Evolutionary conservation across 768 basidiomycete species (phyloP).

Genomic region (Mrakia frigida): DNA sequence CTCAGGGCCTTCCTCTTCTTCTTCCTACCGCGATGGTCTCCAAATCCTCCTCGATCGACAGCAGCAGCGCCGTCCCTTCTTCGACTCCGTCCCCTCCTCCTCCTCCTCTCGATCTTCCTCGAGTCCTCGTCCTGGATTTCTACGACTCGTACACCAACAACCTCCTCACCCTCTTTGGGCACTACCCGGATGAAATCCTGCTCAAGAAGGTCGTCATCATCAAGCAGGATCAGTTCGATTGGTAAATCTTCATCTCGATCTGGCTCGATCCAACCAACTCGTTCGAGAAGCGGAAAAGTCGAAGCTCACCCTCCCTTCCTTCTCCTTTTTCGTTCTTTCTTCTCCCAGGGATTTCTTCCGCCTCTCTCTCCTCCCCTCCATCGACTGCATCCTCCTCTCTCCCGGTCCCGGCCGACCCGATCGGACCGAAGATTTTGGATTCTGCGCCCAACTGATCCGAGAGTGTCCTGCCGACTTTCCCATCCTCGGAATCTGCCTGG

Average conservation of each 20-base stretch:
- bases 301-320: not conserved
- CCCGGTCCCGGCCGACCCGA: slow-evolving; percentile 45
- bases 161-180: slow-evolving; percentile 44
- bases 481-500: slow-evolving; percentile 33
- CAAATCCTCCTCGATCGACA: not conserved
- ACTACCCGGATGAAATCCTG: slow-evolving; percentile 35
- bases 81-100: not conserved
- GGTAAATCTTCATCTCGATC: slow-evolving; percentile 33
- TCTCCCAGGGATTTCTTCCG: slow-evolving; percentile 40
- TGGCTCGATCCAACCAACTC: not conserved
- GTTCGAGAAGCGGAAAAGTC: not conserved
- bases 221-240: slow-evolving; percentile 41
- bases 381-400: slow-evolving; percentile 46
- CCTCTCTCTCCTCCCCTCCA: slow-evolving; percentile 36
- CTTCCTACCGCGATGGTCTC: not conserved
- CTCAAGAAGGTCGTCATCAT: slow-evolving; percentile 42
- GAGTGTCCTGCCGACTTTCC: slow-evolving; percentile 7
- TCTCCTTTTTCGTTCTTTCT: not conserved
- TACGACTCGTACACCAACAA: slow-evolving; percentile 47
- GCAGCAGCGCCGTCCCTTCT: not conserved
- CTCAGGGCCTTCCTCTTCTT: too few relatives aligned
- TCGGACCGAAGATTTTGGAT: slow-evolving; percentile 32
- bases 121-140: slow-evolving; percentile 44
- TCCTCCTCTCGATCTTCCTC: slow-evolving; percentile 35
- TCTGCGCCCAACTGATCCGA: slow-evolving; percentile 11